Conservation (phyloP, 2,329 filamentous ascomycete species). For the Chaetomiaceae sp. region DNA sequence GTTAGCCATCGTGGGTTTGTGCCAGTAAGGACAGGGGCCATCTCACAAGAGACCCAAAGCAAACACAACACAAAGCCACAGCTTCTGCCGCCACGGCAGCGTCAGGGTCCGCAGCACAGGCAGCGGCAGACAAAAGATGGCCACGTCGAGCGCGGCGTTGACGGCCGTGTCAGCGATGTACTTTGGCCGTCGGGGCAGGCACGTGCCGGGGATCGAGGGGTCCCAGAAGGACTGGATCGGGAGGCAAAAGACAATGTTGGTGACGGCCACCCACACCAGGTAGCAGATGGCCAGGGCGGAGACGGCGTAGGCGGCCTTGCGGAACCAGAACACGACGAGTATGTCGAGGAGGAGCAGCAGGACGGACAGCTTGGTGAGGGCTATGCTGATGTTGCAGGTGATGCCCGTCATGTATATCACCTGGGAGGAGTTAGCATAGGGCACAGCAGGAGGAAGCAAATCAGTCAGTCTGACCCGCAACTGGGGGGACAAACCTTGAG, state of each 20-base stretch:
- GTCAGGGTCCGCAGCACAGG: slow-evolving; percentile 14
- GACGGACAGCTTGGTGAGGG: slow-evolving; percentile 17
- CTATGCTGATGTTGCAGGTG: neutral
- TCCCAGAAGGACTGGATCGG: slow-evolving; percentile 12
- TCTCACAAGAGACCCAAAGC: slow-evolving; percentile 15
- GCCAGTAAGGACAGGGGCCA: neutral
- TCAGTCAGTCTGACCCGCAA: no score
- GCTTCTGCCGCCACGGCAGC: slow-evolving; percentile 13
- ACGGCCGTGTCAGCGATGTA: slow-evolving; percentile 5
- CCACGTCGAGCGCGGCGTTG: slow-evolving; percentile 11
- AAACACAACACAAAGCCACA: slow-evolving; percentile 16
- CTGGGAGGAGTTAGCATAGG: no score
- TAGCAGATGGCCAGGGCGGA: neutral
- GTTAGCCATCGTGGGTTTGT: neutral
- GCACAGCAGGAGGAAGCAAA: no score
- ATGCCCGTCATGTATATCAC: neutral
- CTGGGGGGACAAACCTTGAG: no score
- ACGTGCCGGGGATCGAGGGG: neutral
- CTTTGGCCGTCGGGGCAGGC: neutral
- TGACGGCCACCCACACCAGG: neutral
- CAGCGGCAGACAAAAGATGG: slow-evolving; percentile 16
- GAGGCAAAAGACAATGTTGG: slow-evolving; percentile 10
- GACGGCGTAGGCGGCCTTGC: neutral
- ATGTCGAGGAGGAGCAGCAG: slow-evolving; percentile 18
- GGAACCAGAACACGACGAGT: slow-evolving; percentile 6